Evolutionary conservation across 192 early-diverging fungal species (phyloP), one percentile per base, ranked within the genome.

Genomic region (Phycomyces nitens): DNA sequence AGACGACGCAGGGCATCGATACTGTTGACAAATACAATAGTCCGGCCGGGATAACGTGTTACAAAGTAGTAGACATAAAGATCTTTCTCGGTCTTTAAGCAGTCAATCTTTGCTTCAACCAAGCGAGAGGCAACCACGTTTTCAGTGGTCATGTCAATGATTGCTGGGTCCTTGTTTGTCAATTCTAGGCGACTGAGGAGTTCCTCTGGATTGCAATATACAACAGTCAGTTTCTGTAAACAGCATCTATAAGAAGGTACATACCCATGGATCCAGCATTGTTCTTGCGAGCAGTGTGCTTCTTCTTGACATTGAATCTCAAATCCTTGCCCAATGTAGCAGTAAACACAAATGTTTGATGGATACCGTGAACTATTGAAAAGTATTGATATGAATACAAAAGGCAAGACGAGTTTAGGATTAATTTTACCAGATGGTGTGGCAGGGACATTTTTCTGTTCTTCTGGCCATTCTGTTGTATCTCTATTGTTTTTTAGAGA

Each of bases 1-100:
- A 97, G 80, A 41, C 95, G 86, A 23, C 94, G 89, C 60, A 97
- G 91, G 18, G 89, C 80, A 69, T 96, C 93, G 56, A 99, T 99
- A 69, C 87, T 89, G 83, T 97, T 97, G 58, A 95, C 93, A 84
- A 99, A 99, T 43, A 97, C 85, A 18, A 99, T 77, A 5, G 93
- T 96, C 44, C 92, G 89, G 0, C 89, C 94, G 16, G 92, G 89
- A 53, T 95, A 96, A 29, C 89, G 81, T 9, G 81, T 82, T 21
- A 94, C 68, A 72, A 97, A 86, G 71, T 97, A 97, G 67, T 97
- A 99, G 44, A 95, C 73, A 59, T 88, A 87, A 9, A 84, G 52
- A 72, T 92, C 91, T 79, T 96, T 96, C 24, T 97, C 92, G 43
- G 71, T 83, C 15, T 85, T 74, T 53, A 93, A 57, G 66, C 94